These are phyloP conservation scores for Sporopachydermia cereana DNA, from an alignment of 1,139 yeast species.

Conservation along the genomic window DNA sequence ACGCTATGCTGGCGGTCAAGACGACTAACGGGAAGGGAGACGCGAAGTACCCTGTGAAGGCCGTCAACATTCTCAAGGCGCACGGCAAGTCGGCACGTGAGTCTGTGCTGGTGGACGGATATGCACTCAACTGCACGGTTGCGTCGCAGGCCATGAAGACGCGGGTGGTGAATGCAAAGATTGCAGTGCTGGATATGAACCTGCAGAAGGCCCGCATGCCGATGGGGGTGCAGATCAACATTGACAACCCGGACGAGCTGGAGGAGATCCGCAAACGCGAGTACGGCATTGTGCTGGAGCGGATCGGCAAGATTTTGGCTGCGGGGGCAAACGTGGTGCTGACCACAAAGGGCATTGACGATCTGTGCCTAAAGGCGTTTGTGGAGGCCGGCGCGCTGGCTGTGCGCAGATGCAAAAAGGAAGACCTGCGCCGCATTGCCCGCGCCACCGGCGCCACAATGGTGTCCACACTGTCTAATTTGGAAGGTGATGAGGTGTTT, in stretches of 20 bases:
- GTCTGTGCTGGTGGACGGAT: constrained; percentile 80
- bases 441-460: constrained; percentile 97
- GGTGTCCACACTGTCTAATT: constrained; percentile 74
- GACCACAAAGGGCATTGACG: constrained; percentile 98
- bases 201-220: constrained; percentile 97
- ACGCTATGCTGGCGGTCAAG: constrained; percentile 90
- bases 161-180: constrained; percentile 58
- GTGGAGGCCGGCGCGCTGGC: constrained; percentile 96
- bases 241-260: constrained; percentile 94
- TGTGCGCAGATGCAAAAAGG: constrained; percentile 94
- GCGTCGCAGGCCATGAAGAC: constrained; percentile 97
- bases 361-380: constrained; percentile 87
- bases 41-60: constrained; percentile 89
- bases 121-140: constrained; percentile 93
- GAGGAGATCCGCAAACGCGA: constrained; percentile 95
- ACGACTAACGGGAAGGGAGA: constrained; percentile 86
- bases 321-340: constrained; percentile 96
- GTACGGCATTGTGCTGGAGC: constrained; percentile 80
- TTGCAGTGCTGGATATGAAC: constrained; percentile 90
- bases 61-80: constrained; percentile 90
- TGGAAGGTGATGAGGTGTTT: constrained; percentile 96
- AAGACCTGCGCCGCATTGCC: constrained; percentile 92
- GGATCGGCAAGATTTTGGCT: constrained; percentile 72
- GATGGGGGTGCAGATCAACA: constrained; percentile 93
- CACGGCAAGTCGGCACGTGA: constrained; percentile 91